phyloP scores from a whole-genome alignment of 306 rosid genomes.

The Astragalus membranaceus region DNA sequence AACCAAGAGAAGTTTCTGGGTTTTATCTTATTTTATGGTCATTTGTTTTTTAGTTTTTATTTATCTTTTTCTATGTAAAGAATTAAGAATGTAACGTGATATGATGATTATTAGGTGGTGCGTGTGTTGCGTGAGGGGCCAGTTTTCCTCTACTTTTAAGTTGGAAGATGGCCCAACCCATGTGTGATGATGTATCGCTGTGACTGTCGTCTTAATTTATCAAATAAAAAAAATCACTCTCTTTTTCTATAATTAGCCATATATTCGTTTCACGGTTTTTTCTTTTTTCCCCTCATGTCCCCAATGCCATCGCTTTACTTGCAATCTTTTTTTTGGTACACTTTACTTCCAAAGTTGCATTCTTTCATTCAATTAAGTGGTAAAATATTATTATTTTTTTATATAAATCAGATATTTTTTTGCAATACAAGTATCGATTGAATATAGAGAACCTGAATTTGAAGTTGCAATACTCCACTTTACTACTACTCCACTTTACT shows the following conservation, averaged over 20 bases:
- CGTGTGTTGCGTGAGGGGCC: slow-evolving; percentile 15
- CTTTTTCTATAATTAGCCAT: not conserved
- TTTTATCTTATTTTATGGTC: not conserved
- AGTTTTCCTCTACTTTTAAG: slow-evolving; percentile 28
- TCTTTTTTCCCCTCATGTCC: too few species aligned
- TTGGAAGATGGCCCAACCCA: slow-evolving; percentile 16
- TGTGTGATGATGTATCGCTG: slow-evolving; percentile 26
- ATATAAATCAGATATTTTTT: too few species aligned
- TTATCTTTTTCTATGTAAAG: slow-evolving; percentile 21
- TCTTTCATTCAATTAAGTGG: too few species aligned
- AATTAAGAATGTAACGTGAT: slow-evolving; percentile 18
- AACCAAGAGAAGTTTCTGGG: slow-evolving; percentile 3
- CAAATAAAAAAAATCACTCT: not conserved
- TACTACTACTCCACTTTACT: too few species aligned
- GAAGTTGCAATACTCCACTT: too few species aligned
- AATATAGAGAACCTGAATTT: too few species aligned
- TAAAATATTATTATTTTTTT: too few species aligned
- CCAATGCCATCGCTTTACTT: too few species aligned
- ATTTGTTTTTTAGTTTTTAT: not conserved
- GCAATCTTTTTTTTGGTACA: too few species aligned
- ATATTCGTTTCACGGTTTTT: too few species aligned
- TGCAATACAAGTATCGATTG: too few species aligned
- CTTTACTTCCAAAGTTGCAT: too few species aligned
- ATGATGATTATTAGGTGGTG: slow-evolving; percentile 7
- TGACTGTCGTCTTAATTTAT: not conserved